These are phyloP conservation scores for Monilinia laxa DNA, from an alignment of 2,329 filamentous ascomycete species.

Conservation along the genomic window DNA sequence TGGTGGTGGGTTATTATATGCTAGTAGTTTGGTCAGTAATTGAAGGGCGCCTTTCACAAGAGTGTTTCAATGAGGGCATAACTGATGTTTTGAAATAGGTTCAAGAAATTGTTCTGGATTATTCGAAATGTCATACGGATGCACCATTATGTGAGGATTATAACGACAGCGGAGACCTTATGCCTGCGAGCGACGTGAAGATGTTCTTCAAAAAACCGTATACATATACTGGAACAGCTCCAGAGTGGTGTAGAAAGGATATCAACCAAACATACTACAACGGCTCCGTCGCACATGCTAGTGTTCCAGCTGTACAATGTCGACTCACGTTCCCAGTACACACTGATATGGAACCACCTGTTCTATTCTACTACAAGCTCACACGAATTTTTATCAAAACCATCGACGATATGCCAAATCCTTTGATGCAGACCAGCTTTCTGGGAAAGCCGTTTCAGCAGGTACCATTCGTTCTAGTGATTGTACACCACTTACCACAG, in stretches of 20 bases:
- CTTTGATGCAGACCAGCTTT: slow-evolving; percentile 79
- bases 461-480: slow-evolving; percentile 63
- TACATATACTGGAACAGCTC: slow-evolving; percentile 29
- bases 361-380: slow-evolving; percentile 91
- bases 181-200: slow-evolving; percentile 3
- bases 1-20: slow-evolving; percentile 81
- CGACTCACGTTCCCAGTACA: slow-evolving; percentile 76
- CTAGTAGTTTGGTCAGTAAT: slow-evolving; percentile 69
- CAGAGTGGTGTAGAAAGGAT: slow-evolving; percentile 34
- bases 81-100: slow-evolving; percentile 19
- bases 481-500: slow-evolving; percentile 70
- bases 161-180: slow-evolving; percentile 46
- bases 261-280: slow-evolving; percentile 46
- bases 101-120: slow-evolving; percentile 88
- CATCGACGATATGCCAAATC: slow-evolving; percentile 94
- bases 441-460: slow-evolving; percentile 63
- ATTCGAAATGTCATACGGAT: slow-evolving; percentile 69
- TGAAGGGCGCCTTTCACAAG: background rate
- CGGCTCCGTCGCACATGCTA: slow-evolving; percentile 28
- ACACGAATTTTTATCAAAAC: slow-evolving; percentile 98
- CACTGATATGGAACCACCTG: slow-evolving; percentile 74
- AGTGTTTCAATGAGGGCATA: background rate
- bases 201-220: slow-evolving; percentile 59
- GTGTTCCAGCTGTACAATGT: slow-evolving; percentile 55
- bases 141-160: slow-evolving; percentile 52